Conservation (phyloP, 305 asterid genomes). For the Plantago coronopus region DNA sequence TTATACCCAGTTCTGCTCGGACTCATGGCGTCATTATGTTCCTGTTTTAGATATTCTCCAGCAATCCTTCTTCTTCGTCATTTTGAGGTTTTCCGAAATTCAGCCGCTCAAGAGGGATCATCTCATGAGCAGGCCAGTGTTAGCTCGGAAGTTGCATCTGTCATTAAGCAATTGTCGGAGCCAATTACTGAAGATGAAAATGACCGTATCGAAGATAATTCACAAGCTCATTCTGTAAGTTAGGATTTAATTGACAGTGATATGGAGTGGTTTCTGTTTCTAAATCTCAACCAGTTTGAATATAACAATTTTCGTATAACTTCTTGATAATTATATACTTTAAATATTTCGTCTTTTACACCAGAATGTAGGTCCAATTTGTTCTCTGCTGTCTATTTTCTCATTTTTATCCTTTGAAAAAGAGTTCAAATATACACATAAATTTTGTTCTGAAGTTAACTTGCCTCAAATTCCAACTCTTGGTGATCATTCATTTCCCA, state of each 20-base stretch:
- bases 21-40: conserved; percentile 16
- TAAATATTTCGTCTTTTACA: conserved; percentile 7
- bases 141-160: conserved; percentile 78
- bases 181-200: conserved; percentile 52
- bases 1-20: background rate
- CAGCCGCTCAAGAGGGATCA: conserved; percentile 70
- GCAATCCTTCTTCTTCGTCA: conserved; percentile 89
- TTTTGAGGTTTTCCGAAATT: conserved; percentile 75
- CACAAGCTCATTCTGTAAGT: conserved; percentile 51
- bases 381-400: background rate
- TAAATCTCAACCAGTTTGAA: conserved; percentile 20
- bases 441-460: background rate
- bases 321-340: conserved; percentile 13
- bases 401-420: background rate
- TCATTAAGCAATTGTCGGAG: conserved; percentile 77
- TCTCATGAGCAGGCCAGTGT: conserved; percentile 76
- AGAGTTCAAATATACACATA: background rate
- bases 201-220: conserved; percentile 40
- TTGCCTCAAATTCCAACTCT: too few relatives aligned
- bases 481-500: too few relatives aligned
- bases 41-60: conserved; percentile 66
- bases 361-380: conserved; percentile 4
- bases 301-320: conserved; percentile 14
- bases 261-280: background rate
- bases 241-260: conserved; percentile 15